phyloP scores from a whole-genome alignment of 768 basidiomycete genomes.

The Panellus pusillus region DNA sequence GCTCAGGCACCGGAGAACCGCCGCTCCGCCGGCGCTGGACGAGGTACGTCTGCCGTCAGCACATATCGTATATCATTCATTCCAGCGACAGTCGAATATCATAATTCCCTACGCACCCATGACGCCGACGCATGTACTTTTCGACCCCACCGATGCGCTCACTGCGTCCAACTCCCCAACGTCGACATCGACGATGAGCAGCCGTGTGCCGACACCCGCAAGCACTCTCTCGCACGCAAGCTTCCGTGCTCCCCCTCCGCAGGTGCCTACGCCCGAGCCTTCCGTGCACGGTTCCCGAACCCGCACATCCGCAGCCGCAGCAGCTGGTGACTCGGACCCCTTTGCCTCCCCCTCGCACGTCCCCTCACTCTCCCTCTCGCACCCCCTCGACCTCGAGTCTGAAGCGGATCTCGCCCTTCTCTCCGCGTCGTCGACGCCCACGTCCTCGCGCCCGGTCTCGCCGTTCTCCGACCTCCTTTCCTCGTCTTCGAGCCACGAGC shows the following conservation, averaged over 20 bases:
- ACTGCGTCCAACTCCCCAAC: slow-evolving; percentile 24
- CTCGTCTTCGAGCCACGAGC: neutral
- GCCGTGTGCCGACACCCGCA: slow-evolving; percentile 26
- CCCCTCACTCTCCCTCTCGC: slow-evolving; percentile 43
- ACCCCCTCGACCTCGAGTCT: slow-evolving; percentile 42
- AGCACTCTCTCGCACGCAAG: slow-evolving; percentile 19
- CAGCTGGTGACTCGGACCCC: slow-evolving; percentile 13
- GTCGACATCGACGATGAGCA: slow-evolving; percentile 27
- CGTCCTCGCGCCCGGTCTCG: slow-evolving; percentile 37
- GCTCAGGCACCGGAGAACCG: slow-evolving; percentile 33
- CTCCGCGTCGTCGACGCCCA: slow-evolving; percentile 36
- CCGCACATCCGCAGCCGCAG: neutral
- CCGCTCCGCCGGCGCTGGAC: slow-evolving; percentile 31
- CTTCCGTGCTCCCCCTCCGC: slow-evolving; percentile 18
- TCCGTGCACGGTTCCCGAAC: slow-evolving; percentile 12
- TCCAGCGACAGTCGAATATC: slow-evolving; percentile 40
- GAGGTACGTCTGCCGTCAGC: slow-evolving; percentile 39
- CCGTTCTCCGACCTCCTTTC: slow-evolving; percentile 37
- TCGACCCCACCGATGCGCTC: slow-evolving; percentile 32
- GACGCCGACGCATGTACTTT: slow-evolving; percentile 48
- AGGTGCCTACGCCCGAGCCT: slow-evolving; percentile 15
- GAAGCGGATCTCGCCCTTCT: slow-evolving; percentile 45
- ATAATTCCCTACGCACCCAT: slow-evolving; percentile 47
- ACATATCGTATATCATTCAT: neutral
- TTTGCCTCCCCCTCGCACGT: slow-evolving; percentile 28